Evolutionary conservation across 176 grass and related monocot species (phyloP), one percentile per base, ranked within the genome.

Genomic region (Raddia guianensis): DNA sequence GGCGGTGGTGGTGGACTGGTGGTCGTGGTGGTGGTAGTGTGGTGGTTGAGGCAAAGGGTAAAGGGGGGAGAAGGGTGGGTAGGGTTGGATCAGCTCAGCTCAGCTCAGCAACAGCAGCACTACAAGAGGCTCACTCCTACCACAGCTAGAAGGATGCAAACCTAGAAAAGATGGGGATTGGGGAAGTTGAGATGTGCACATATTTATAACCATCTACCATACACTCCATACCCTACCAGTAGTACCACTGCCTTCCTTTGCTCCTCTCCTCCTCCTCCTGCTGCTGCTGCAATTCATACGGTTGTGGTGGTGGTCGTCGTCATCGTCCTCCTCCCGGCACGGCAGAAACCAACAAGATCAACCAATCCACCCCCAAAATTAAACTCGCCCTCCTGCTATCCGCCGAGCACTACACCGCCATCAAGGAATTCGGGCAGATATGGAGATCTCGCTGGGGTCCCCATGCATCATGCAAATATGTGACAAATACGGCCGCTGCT

Each of bases 11-110:
- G 33, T 19, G 62, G 37, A 27, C 27, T 21, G 42, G 34, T 11
- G n/a, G n/a, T 7, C n/a, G 47, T 45, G n/a, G n/a, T 7, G 37
- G 47, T 45, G 51, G 40, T 0, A 21, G 32, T 62, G 68, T 4
- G 74, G 74, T 88, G 62, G 81, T 68, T 82, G 83, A 48, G 57
- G 55, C n/a, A 67, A 66, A 82, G 50, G 50, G 81, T 48, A 58
- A 57, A 89, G 63, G 77, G 77, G 12, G 16, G 53, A 54, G 57
- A 80, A 63, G 14, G 72, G 73, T 64, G 76, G 69, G 76, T 63
- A 55, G 58, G 68, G 65, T 76, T 76, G 82, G 65, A 85, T 70
- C 57, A 40, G 33, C 37, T 40, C 50, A 58, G 43, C 37, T 5
- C 27, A 27, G 27, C 27, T 1, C 27, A 27, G 27, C 27, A 27